phyloP scores from a whole-genome alignment of 306 rosid species.

The Quercus suber region DNA sequence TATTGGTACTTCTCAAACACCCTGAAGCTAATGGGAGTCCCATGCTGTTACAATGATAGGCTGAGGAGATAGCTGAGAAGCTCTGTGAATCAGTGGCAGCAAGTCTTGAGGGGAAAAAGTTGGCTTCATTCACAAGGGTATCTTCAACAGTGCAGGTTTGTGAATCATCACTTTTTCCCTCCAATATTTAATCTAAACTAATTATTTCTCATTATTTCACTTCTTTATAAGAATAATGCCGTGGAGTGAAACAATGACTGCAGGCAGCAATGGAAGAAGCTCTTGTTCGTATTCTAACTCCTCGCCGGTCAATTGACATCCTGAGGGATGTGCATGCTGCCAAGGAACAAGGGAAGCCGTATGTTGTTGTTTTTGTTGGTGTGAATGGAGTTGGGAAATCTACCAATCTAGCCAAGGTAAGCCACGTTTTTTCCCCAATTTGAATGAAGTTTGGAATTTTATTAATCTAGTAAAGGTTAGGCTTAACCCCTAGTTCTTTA shows the following conservation, averaged over 20 bases:
- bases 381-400: slow-evolving; percentile 99
- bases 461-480: background rate
- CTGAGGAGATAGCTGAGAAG: slow-evolving; percentile 98
- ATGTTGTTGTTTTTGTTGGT: slow-evolving; percentile 96
- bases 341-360: slow-evolving; percentile 90
- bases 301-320: slow-evolving; percentile 91
- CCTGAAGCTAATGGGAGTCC: slow-evolving; percentile 18
- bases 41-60: slow-evolving; percentile 45
- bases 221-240: slow-evolving; percentile 4
- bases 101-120: slow-evolving; percentile 95
- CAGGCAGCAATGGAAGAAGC: slow-evolving; percentile 99
- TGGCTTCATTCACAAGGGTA: slow-evolving; percentile 90
- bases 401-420: slow-evolving; percentile 94
- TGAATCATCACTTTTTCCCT: slow-evolving; percentile 11
- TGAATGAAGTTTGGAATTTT: background rate
- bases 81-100: slow-evolving; percentile 98
- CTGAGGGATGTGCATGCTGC: slow-evolving; percentile 94
- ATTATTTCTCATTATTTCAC: background rate
- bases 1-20: slow-evolving; percentile 7
- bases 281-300: slow-evolving; percentile 89
- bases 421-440: background rate
- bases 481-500: background rate
- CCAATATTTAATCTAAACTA: background rate
- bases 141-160: slow-evolving; percentile 95
- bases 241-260: slow-evolving; percentile 17